Evolutionary conservation across 371 early-diverging fungal genomes (phyloP).

Genomic region (Rhizopus arrhizus): DNA sequence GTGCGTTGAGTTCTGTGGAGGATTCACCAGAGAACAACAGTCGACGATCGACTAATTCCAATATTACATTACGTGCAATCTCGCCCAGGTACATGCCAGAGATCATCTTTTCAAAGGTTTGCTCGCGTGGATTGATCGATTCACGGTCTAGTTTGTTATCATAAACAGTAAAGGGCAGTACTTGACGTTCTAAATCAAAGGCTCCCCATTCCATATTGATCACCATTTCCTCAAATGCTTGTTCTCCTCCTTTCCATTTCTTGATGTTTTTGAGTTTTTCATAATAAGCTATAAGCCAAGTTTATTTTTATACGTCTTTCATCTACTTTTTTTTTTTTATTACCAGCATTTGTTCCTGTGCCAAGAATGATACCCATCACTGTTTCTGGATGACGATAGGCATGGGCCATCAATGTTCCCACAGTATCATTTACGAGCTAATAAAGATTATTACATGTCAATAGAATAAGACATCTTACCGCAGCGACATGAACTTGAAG

Average conservation of each 20-base stretch:
- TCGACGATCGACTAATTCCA: constrained; percentile 62
- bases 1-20: constrained; percentile 65
- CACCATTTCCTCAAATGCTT: constrained; percentile 52
- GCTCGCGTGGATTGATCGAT: constrained; percentile 61
- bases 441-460: constrained; percentile 10
- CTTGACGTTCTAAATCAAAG: constrained; percentile 61
- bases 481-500: constrained; percentile 77
- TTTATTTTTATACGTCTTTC: constrained; percentile 2
- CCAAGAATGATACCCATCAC: constrained; percentile 91
- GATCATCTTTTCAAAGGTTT: constrained; percentile 80
- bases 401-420: constrained; percentile 88
- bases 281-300: constrained; percentile 61
- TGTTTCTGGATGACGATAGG: constrained; percentile 78
- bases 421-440: constrained; percentile 94
- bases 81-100: constrained; percentile 84
- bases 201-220: constrained; percentile 73
- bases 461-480: constrained; percentile 26
- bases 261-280: constrained; percentile 69
- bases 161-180: constrained; percentile 68
- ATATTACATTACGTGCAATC: constrained; percentile 64
- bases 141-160: constrained; percentile 65
- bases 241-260: constrained; percentile 55
- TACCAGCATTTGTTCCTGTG: constrained; percentile 90
- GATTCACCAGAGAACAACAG: constrained; percentile 56
- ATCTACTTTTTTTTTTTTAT: background rate